phyloP scores from a whole-genome alignment of 805 yeast genomes.

The Ogataea allantospora region DNA sequence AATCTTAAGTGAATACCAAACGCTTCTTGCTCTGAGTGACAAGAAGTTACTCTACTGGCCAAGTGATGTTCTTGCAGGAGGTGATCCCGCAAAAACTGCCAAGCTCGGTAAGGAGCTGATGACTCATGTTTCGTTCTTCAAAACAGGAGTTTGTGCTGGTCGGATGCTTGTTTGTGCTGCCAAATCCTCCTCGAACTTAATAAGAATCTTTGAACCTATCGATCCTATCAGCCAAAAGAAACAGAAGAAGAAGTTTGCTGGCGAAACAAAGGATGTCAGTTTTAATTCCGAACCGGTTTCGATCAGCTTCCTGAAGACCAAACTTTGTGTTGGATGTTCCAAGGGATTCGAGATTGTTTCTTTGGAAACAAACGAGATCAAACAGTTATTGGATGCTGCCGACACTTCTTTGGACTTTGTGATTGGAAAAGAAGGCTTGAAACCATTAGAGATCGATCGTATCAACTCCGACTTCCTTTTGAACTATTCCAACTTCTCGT shows the following conservation, averaged over 20 bases:
- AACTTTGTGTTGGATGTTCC: constrained; percentile 91
- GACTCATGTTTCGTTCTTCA: constrained; percentile 86
- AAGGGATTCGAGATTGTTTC: constrained; percentile 95
- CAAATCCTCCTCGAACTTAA: constrained; percentile 71
- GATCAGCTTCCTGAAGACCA: constrained; percentile 83
- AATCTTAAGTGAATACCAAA: constrained; percentile 86
- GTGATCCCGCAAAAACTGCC: constrained; percentile 49
- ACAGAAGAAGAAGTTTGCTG: constrained; percentile 69
- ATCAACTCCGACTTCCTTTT: constrained; percentile 85
- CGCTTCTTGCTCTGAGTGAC: constrained; percentile 77
- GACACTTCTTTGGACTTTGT: constrained; percentile 97
- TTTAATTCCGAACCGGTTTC: constrained; percentile 90
- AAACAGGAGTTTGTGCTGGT: constrained; percentile 90
- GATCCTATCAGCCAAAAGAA: constrained; percentile 63
- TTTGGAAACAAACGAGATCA: constrained; percentile 78
- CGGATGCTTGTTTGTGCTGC: constrained; percentile 87
- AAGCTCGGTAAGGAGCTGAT: constrained; percentile 74
- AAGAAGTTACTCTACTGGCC: constrained; percentile 78
- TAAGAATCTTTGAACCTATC: constrained; percentile 84
- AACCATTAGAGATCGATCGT: constrained; percentile 89
- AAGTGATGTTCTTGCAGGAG: constrained; percentile 58
- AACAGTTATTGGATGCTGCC: constrained; percentile 93
- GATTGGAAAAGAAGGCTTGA: constrained; percentile 72
- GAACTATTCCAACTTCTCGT: constrained; percentile 90
- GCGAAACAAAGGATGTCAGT: constrained; percentile 68